phyloP scores from a whole-genome alignment of 495 filamentous ascomycete species.

The Penicillium soppii region DNA sequence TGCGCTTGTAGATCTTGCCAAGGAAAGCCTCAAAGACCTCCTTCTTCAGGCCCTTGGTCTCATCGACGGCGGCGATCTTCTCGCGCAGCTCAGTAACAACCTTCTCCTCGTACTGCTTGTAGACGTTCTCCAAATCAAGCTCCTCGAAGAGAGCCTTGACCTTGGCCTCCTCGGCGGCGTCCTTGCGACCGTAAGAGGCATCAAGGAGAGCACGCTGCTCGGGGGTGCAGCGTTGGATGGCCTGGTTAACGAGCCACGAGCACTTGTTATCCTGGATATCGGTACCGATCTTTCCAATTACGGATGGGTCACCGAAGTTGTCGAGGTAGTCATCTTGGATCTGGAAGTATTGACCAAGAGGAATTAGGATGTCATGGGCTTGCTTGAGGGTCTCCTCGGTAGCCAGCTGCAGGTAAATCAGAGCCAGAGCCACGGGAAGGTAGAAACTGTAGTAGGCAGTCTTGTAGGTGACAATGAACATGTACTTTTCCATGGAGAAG shows the following conservation, averaged over 20 bases:
- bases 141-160: conserved; percentile 88
- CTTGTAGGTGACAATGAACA: conserved; percentile 99
- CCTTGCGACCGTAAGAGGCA: conserved; percentile 87
- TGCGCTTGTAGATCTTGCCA: conserved; percentile 94
- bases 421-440: conserved; percentile 89
- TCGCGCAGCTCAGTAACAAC: conserved; percentile 67
- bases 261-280: conserved; percentile 99
- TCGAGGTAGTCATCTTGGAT: conserved; percentile 98
- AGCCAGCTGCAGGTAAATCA: conserved; percentile 78
- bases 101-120: conserved; percentile 87
- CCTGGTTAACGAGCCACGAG: conserved; percentile 95
- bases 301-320: conserved; percentile 86
- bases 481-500: conserved; percentile 93
- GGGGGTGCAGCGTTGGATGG: conserved; percentile 69
- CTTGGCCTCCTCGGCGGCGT: conserved; percentile 71
- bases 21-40: conserved; percentile 87
- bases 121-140: conserved; percentile 74
- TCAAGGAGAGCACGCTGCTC: conserved; percentile 80
- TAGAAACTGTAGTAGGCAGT: conserved; percentile 99
- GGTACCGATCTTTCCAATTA: conserved; percentile 99
- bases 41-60: conserved; percentile 83
- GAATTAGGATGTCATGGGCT: conserved; percentile 88
- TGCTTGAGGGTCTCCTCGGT: conserved; percentile 81
- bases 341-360: conserved; percentile 99
- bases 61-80: conserved; percentile 78